Evolutionary conservation across 1,284 basidiomycete genomes (phyloP), one percentile per base, ranked within the genome.

Genomic region (Ceratobasidium sp.): DNA sequence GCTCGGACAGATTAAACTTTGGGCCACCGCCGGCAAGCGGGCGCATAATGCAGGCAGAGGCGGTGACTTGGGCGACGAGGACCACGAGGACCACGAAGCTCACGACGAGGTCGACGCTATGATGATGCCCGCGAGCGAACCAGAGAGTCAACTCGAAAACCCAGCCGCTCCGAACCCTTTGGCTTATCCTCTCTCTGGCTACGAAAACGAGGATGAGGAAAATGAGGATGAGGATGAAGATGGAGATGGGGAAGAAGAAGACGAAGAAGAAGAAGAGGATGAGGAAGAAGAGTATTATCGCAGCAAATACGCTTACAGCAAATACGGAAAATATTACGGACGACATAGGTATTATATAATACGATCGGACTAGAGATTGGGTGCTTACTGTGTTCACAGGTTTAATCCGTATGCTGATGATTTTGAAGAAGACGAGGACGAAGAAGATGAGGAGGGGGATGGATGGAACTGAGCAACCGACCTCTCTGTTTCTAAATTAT

Each of bases 1-100:
- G 69, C 82, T 87, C 3, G 78, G 82, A 10, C 89, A 90, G 78
- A 80, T 89, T 40, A 79, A 84, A 17, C 78, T 88, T 12, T 90
- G 89, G 87, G 83, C 80, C 0, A 80, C 83, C 26, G 88, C 89
- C 4, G 20, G 48, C 67, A 52, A 40, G n/a, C 42, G 46, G 4
- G 13, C 28, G 26, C 23, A 9, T 38, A 23, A 46, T 23, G 44
- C n/a, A 10, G 44, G 48, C 33, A 44, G 6, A 3, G 64, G 42
- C 12, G n/a, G 26, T 10, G 64, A 66, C 64, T 28, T 48, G 46
- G 20, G 6, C 44, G 20, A 48, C 26, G 59, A 33, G 33, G 33
- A 33, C 33, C 33, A 33, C 33, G 33, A 33, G 33, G 33, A 33
- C 33, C 33, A 33, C 33, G 33, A 33, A 33, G 33, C 33, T 33